Evolutionary conservation across 768 basidiomycete genomes (phyloP), one percentile per base, ranked within the genome.

Genomic region (Kwoniella newhampshirensis): DNA sequence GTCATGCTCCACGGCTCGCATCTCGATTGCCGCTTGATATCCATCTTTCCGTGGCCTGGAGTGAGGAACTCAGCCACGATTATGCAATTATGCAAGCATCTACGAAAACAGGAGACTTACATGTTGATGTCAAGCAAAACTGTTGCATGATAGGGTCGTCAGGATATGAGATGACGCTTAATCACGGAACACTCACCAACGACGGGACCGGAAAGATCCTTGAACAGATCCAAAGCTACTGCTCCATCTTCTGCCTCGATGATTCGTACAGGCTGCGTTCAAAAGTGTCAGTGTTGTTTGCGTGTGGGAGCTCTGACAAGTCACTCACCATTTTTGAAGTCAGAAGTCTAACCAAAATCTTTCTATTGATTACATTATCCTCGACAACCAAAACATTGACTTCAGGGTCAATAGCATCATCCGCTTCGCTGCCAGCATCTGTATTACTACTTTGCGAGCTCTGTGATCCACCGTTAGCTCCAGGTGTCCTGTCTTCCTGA

Each of bases 91-190:
- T 30, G n/a, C 27, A 48, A n/a, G 13, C 23, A 15, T 23, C 2
- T 26, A 12, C 8, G 28, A 1, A 25, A 18, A 25, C 7, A 1
- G 21, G 8, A 8, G 11, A 28, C 63, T 54, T 39, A 66, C 71
- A 75, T 75, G 46, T 75, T 75, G 51, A 75, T 73, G 44, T 75
- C 72, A 5, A 71, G 54, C n/a, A 74, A 41, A 5, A 70, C 64
- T 70, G 47, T 18, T 7, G 13, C 11, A 9, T 17, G 32, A 20
- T 5, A n/a, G n/a, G 36, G 20, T 32, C 27, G 23, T 11, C 18
- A 23, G 26, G 21, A 30, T 25, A 13, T 21, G 4, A 49, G 21
- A 6, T 18, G 51, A n/a, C 30, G 17, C 36, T 9, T 43, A 7
- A 18, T 9, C 9, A 8, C 26, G 12, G 28, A 35, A 12, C 21